These are phyloP conservation scores for Camelina neglecta DNA, from an alignment of 345 rosid species.

Conservation along the genomic window DNA sequence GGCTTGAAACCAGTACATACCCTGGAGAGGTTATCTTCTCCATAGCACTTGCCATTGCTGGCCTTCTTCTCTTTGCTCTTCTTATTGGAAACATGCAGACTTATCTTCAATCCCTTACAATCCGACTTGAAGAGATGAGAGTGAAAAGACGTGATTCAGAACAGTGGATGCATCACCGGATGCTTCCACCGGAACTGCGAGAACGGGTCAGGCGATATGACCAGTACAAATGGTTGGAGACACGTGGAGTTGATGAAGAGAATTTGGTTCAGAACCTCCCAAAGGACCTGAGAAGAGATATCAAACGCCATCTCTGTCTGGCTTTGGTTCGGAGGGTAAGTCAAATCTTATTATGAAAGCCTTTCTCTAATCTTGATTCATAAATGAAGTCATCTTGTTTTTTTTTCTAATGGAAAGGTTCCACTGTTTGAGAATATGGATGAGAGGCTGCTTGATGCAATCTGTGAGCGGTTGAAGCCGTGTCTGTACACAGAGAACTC, in stretches of 20 bases:
- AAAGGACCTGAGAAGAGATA: constrained; percentile 94
- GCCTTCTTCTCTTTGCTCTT: constrained; percentile 94
- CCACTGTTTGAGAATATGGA: constrained; percentile 94
- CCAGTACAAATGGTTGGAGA: constrained; percentile 97
- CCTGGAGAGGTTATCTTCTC: constrained; percentile 89
- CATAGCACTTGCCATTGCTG: constrained; percentile 78
- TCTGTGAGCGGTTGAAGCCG: constrained; percentile 92
- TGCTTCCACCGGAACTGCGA: constrained; percentile 85
- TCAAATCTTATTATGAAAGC: neutral
- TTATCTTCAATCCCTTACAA: constrained; percentile 94
- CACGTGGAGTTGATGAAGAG: constrained; percentile 96
- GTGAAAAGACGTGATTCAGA: constrained; percentile 97
- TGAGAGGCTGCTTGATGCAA: constrained; percentile 93
- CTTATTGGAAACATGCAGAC: constrained; percentile 99
- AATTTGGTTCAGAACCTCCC: constrained; percentile 85
- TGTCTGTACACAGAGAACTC: constrained; percentile 77
- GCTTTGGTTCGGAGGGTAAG: constrained; percentile 94
- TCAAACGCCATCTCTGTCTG: constrained; percentile 92
- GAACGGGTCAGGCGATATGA: constrained; percentile 93
- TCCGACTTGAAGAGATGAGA: constrained; percentile 97
- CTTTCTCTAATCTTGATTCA: constrained; percentile 11
- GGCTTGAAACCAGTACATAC: constrained; percentile 88
- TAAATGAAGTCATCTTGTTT: neutral
- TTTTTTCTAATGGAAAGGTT: constrained; percentile 51
- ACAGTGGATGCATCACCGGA: constrained; percentile 99